Conservation (phyloP, 495 filamentous ascomycete species). For the Hypoxylon rickii region DNA sequence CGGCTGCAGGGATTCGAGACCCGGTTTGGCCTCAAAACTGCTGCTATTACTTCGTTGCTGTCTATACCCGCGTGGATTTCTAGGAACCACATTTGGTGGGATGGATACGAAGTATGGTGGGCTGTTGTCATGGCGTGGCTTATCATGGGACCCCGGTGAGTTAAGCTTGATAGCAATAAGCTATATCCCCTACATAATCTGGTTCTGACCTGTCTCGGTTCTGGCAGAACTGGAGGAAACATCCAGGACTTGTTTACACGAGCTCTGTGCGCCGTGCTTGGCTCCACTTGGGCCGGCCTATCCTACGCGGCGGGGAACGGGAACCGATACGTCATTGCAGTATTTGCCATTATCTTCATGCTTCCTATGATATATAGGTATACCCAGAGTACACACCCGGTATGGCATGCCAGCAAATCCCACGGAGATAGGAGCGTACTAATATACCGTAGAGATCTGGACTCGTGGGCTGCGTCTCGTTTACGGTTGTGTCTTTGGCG, state of each 20-base stretch:
- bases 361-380: conserved; percentile 62
- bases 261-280: conserved; percentile 50
- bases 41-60: conserved; percentile 52
- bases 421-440: background rate
- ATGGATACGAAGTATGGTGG: conserved; percentile 60
- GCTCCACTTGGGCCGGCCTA: conserved; percentile 59
- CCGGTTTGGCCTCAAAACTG: conserved; percentile 61
- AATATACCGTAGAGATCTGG: conserved; percentile 45
- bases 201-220: background rate
- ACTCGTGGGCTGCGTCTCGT: conserved; percentile 58
- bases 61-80: conserved; percentile 58
- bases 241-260: conserved; percentile 58
- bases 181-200: background rate
- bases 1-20: conserved; percentile 62
- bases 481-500: conserved; percentile 58
- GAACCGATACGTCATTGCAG: conserved; percentile 58
- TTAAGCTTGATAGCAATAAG: too few relatives aligned
- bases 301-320: conserved; percentile 54
- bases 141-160: conserved; percentile 57
- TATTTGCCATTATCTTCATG: conserved; percentile 62
- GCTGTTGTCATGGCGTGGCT: conserved; percentile 61
- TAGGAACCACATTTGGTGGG: conserved; percentile 54
- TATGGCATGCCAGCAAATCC: conserved; percentile 19
- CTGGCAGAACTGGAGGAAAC: conserved; percentile 57
- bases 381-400: conserved; percentile 59